A percentile compares a stretch with the other conserved stretches of the same genome.
Conservation (phyloP, 371 early-diverging fungal genomes). For the Lichtheimia hyalospora region DNA sequence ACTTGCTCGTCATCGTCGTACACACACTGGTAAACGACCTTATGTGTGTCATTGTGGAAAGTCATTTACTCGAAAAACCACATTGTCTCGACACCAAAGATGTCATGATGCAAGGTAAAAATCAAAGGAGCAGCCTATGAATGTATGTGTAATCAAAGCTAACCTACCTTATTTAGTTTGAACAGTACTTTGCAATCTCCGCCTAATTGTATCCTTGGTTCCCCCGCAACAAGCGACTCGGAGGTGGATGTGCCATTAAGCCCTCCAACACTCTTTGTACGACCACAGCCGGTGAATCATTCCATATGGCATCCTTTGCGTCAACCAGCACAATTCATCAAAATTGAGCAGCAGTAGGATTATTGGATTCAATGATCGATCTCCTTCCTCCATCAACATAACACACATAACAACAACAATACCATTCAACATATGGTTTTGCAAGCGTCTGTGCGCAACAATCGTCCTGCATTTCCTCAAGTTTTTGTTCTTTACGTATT, state of each 20-base stretch:
- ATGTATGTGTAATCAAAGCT: neutral
- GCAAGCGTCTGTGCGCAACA: no score
- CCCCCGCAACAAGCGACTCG: slow-evolving; percentile 17
- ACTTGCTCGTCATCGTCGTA: slow-evolving; percentile 50
- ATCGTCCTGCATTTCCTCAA: no score
- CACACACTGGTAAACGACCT: slow-evolving; percentile 52
- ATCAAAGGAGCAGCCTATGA: neutral
- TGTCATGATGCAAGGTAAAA: slow-evolving; percentile 33
- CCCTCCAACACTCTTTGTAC: slow-evolving; percentile 11
- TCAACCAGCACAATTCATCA: neutral
- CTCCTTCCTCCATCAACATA: no score
- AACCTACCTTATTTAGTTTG: slow-evolving; percentile 9
- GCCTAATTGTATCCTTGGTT: slow-evolving; percentile 6
- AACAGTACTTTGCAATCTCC: slow-evolving; percentile 12
- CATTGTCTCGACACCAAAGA: slow-evolving; percentile 66
- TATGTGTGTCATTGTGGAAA: slow-evolving; percentile 58
- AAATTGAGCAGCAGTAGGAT: neutral
- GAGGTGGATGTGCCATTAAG: slow-evolving; percentile 16
- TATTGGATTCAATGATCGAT: no score
- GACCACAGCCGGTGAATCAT: slow-evolving; percentile 15
- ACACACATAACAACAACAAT: no score
- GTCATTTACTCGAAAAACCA: slow-evolving; percentile 70
- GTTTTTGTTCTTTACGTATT: no score
- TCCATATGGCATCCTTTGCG: slow-evolving; percentile 11
- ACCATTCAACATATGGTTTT: no score